Conservation (phyloP, 2,329 filamentous ascomycete species). For the Penicillium sp. region DNA sequence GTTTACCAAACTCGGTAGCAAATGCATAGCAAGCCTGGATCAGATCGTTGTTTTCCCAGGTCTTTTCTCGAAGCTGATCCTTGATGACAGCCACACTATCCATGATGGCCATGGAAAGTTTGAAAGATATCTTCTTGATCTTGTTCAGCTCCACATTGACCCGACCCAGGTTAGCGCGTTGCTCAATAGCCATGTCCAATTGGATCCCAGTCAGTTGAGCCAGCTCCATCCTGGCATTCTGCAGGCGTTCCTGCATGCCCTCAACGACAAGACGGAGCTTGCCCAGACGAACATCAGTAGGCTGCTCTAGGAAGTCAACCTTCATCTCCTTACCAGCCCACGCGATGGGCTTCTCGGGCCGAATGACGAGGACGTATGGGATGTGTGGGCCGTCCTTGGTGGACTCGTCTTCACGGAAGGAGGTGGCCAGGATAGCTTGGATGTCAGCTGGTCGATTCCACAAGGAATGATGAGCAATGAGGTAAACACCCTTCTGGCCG, state of each 20-base stretch:
- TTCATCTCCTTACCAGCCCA: conserved; percentile 77
- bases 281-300: conserved; percentile 77
- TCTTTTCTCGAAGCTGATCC: conserved; percentile 63
- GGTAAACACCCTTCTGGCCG: conserved; percentile 69
- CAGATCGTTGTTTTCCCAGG: conserved; percentile 84
- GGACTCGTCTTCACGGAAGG: conserved; percentile 62
- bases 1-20: conserved; percentile 96
- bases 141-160: conserved; percentile 88
- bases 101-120: conserved; percentile 96
- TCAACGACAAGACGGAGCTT: conserved; percentile 84
- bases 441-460: conserved; percentile 73
- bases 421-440: conserved; percentile 75
- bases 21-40: conserved; percentile 98
- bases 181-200: conserved; percentile 83
- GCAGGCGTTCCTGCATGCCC: conserved; percentile 71
- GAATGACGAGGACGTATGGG: conserved; percentile 78
- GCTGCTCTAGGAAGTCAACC: conserved; percentile 67
- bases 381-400: conserved; percentile 65
- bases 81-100: conserved; percentile 93
- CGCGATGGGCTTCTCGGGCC: conserved; percentile 68
- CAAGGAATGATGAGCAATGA: conserved; percentile 78
- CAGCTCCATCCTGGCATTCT: conserved; percentile 72
- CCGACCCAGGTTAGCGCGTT: conserved; percentile 85
- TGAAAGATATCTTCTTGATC: conserved; percentile 92
- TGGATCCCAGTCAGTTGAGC: conserved; percentile 73